Base-by-base conservation (phyloP, 345 rosid species). In the Geranium rotundifolium region DNA sequence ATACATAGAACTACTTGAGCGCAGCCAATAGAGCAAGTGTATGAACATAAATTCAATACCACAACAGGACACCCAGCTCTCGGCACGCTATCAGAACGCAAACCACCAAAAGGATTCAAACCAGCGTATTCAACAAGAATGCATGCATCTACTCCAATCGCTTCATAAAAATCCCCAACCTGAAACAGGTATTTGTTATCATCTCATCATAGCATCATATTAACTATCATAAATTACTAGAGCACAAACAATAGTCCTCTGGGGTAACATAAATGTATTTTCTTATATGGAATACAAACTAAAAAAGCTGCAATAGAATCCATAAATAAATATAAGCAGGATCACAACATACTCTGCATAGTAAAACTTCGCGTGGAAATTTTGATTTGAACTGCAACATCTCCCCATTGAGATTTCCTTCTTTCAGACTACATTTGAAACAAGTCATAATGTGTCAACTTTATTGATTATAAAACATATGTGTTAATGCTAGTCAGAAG, bases 151-250 rank as follows among this genome's bases (percentile, higher is more conserved):
- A 92, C 84, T 64, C 98, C 98, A 58, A 92, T 75, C 63, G 98
- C 85, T 73, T 92, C 98, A 73, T 89, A 92, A 73, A 92, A 89
- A 12, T 92, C 98, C 46, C 98, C 98, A 29, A 92, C 98, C 97
- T 92, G 82, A 37, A 68, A 20, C 27, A 8, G 30, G 13, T 62
- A 75, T 66, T 39, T 62, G 65, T 15, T 30, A 49, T 41, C 54
- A 57, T 59, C 27, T 49, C 29, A 60, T 70, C 46, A 70, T 27
- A 1, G 29, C n/a, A 19, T 58, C 13, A 8, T n/a, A 23, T 58
- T 58, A 12, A 58, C 18, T 19, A 18, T 19, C 13, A 27, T 12
- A 15, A 29, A 16, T 7, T 27, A 29, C 3, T 0, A 14, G 3
- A 18, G 2, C 27, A 12, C 16, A 57, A 12, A 20, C 15, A 19